phyloP scores from a whole-genome alignment of 2,329 filamentous ascomycete genomes.

The Diplodia intermedia region DNA sequence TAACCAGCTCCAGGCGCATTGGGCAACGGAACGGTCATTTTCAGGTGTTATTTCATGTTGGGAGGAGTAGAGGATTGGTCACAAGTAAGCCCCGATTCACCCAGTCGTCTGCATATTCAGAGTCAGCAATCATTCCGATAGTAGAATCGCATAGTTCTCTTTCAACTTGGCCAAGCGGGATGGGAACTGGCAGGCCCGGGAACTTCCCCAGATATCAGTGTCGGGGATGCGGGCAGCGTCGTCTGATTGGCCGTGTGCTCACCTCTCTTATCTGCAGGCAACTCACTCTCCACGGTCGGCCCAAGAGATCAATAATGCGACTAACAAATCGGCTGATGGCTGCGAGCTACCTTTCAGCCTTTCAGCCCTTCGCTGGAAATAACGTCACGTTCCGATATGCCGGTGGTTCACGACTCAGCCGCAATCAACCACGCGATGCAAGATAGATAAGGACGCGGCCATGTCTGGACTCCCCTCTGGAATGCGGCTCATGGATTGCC shows the following conservation, averaged over 20 bases:
- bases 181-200: not conserved
- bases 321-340: constrained; percentile 6
- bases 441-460: not conserved
- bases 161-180: not conserved
- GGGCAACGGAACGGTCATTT: constrained; percentile 9
- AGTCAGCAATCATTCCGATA: not conserved
- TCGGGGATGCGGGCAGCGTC: not conserved
- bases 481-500: not conserved
- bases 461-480: not conserved
- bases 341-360: not conserved
- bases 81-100: not conserved
- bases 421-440: not conserved
- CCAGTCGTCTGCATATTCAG: not conserved
- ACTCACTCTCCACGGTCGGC: constrained; percentile 1
- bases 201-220: constrained; percentile 21
- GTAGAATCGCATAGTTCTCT: not conserved
- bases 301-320: constrained; percentile 6
- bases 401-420: not conserved
- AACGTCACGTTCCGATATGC: not conserved
- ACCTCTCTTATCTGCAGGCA: constrained; percentile 23
- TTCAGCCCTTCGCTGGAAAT: not conserved
- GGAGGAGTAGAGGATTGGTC: not conserved
- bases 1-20: constrained; percentile 20
- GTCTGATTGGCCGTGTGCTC: constrained; percentile 20
- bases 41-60: not conserved